A percentile compares a stretch with the other conserved stretches of the same genome.
phyloP scores from a whole-genome alignment of 805 yeast species.

The Suhomyces kilbournensis region DNA sequence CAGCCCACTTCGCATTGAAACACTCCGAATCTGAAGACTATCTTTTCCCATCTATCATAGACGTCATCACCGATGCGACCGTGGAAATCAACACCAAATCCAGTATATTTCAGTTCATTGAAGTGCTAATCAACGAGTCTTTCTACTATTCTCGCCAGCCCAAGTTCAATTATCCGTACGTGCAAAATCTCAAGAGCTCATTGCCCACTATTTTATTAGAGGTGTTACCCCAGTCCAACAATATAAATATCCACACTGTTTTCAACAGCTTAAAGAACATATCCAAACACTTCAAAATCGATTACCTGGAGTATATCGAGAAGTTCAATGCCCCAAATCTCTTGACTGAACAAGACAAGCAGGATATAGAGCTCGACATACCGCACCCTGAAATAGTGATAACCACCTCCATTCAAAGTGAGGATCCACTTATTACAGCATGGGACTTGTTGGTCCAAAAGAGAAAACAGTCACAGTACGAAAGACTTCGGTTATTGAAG shows the following conservation, averaged over 20 bases:
- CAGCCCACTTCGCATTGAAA: conserved; percentile 55
- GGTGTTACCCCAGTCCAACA: conserved; percentile 36
- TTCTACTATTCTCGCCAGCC: conserved; percentile 32
- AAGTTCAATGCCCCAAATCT: conserved; percentile 27
- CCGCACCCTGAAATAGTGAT: conserved; percentile 33
- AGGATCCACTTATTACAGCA: conserved; percentile 33
- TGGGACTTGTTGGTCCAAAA: conserved; percentile 49
- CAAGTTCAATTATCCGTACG: conserved; percentile 38
- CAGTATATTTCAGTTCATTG: conserved; percentile 68
- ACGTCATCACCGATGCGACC: conserved; percentile 46
- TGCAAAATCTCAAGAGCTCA: conserved; percentile 28
- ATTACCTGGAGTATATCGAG: conserved; percentile 21
- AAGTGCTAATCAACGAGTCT: conserved; percentile 49
- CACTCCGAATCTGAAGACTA: conserved; percentile 63
- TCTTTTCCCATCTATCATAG: conserved; percentile 63
- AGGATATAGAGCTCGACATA: conserved; percentile 25
- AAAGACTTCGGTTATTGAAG: conserved; percentile 40
- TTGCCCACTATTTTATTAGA: conserved; percentile 33
- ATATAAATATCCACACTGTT: conserved; percentile 35
- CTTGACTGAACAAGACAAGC: conserved; percentile 35
- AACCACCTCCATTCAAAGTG: conserved; percentile 14
- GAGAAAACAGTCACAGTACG: conserved; percentile 51
- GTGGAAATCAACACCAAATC: conserved; percentile 60
- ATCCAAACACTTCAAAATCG: conserved; percentile 33
- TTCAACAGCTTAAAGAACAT: conserved; percentile 35